phyloP scores from a whole-genome alignment of 78 protist species.

The Dictyostelium citrinum region DNA sequence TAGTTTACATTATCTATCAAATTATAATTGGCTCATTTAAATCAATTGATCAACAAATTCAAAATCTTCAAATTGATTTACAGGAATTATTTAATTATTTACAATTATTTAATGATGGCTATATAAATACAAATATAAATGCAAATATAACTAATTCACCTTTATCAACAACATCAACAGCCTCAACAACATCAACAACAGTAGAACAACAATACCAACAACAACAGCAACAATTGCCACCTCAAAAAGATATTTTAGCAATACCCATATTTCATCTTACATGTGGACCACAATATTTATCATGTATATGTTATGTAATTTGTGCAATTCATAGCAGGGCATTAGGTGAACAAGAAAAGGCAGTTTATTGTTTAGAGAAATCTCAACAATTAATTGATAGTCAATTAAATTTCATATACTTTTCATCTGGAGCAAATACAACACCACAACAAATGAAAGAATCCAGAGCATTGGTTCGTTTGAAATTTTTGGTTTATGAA shows the following conservation, averaged over 20 bases:
- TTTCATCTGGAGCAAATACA: not conserved
- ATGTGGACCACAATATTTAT: conserved; percentile 15
- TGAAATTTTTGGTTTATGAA: conserved; percentile 48
- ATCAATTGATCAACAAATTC: not conserved
- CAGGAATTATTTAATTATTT: conserved; percentile 13
- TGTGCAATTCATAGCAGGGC: conserved; percentile 9
- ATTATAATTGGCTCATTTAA: conserved; percentile 52
- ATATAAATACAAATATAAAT: not conserved
- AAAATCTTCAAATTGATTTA: not conserved
- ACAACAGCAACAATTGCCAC: not conserved
- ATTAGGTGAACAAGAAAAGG: not conserved
- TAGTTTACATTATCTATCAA: not conserved
- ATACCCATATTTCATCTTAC: conserved; percentile 13
- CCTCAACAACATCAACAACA: not conserved
- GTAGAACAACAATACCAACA: not conserved
- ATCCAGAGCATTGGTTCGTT: conserved; percentile 4
- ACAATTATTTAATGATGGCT: not conserved
- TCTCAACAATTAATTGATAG: conserved; percentile 20
- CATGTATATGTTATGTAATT: conserved; percentile 17
- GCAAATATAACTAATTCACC: not conserved
- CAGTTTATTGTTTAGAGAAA: conserved; percentile 8
- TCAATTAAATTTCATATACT: not conserved
- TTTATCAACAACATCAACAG: not conserved
- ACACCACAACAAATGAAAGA: conserved; percentile 39
- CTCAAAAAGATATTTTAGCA: not conserved